Evolutionary conservation across 2,329 filamentous ascomycete species (phyloP).

Genomic region (Colletotrichum tanaceti): DNA sequence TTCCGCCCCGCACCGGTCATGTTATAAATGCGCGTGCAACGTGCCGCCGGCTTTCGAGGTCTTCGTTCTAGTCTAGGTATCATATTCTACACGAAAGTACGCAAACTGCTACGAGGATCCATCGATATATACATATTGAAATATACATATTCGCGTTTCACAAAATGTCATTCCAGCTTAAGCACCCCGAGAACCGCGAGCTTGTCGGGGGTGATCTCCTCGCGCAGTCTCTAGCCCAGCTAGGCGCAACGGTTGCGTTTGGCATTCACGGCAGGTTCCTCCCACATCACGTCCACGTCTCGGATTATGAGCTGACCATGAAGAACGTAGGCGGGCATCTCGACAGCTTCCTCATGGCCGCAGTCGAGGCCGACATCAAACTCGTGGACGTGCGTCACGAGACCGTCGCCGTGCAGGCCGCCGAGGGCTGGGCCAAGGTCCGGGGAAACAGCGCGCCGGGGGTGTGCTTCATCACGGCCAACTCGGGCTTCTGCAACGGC

Average conservation of each 20-base stretch:
- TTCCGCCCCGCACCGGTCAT: background rate
- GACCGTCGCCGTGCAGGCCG: conserved; percentile 28
- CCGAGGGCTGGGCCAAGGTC: conserved; percentile 31
- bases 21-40: background rate
- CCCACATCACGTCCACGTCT: background rate
- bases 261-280: conserved; percentile 12
- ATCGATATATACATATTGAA: too few species aligned
- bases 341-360: conserved; percentile 26
- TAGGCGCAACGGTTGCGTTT: conserved; percentile 22
- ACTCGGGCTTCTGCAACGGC: conserved; percentile 29
- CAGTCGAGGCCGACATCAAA: conserved; percentile 31
- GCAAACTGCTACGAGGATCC: background rate
- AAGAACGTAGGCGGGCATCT: conserved; percentile 15
- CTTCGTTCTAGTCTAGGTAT: too few species aligned
- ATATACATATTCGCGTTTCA: background rate
- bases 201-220: conserved; percentile 25
- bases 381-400: conserved; percentile 30
- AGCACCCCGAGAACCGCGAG: conserved; percentile 18
- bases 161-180: conserved; percentile 19
- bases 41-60: too few species aligned
- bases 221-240: conserved; percentile 19
- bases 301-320: background rate
- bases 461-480: conserved; percentile 27
- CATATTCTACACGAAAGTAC: too few species aligned
- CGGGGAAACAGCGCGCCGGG: conserved; percentile 19